A percentile compares a stretch with the other conserved stretches of the same genome.
Conservation (phyloP, 2,329 filamentous ascomycete genomes). For the Hymenoscyphus repandus region DNA sequence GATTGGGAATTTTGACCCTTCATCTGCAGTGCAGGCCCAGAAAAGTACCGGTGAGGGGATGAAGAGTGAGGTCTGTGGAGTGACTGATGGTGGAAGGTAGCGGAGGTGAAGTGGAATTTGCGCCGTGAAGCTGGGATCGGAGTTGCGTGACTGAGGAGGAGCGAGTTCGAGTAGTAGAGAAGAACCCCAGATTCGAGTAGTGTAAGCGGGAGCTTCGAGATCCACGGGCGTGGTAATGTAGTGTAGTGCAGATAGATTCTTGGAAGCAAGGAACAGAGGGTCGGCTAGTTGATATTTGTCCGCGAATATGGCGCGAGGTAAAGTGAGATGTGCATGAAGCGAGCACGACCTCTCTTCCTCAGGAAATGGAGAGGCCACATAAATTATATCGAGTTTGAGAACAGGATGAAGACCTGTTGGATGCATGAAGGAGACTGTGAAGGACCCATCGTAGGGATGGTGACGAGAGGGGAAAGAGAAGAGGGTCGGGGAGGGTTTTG, state of each 20-base stretch:
- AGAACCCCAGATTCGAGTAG: conserved; percentile 72
- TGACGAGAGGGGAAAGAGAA: conserved; percentile 85
- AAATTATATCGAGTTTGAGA: conserved; percentile 61
- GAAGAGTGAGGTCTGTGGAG: conserved; percentile 48
- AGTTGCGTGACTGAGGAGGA: conserved; percentile 35
- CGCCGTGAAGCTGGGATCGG: conserved; percentile 48
- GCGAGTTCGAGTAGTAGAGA: conserved; percentile 70
- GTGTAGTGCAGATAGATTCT: conserved; percentile 66
- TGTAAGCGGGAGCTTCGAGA: conserved; percentile 85
- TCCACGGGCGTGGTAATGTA: conserved; percentile 74
- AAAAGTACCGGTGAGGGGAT: conserved; percentile 81
- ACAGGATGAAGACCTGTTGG: conserved; percentile 83
- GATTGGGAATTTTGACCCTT: conserved; percentile 60
- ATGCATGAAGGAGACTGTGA: conserved; percentile 57
- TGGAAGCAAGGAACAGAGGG: conserved; percentile 70
- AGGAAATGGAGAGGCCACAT: conserved; percentile 39
- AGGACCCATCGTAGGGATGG: conserved; percentile 48
- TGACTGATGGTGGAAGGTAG: conserved; percentile 52
- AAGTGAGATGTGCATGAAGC: conserved; percentile 74
- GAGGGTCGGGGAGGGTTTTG: conserved; percentile 65
- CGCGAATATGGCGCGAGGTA: conserved; percentile 76
- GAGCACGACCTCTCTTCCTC: conserved; percentile 57
- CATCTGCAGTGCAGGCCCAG: conserved; percentile 75
- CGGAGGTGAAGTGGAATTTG: conserved; percentile 80
- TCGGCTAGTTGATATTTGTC: conserved; percentile 83